These are phyloP conservation scores for Oxyria digyna DNA, from an alignment of 148 eudicot genomes.

Conservation along the genomic window DNA sequence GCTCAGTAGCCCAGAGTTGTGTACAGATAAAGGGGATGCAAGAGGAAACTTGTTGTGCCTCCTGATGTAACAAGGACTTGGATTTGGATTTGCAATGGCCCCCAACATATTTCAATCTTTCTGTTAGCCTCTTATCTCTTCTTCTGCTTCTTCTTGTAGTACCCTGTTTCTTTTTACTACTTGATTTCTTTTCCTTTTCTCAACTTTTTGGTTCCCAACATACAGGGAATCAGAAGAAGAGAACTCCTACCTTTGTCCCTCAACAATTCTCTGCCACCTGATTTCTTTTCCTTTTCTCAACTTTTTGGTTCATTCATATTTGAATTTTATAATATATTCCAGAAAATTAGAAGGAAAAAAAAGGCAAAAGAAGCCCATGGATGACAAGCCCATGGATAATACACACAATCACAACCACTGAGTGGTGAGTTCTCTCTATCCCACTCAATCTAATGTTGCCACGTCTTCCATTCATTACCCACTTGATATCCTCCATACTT, in stretches of 20 bases:
- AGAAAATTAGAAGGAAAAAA: neutral
- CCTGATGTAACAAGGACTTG: neutral
- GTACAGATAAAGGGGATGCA: neutral
- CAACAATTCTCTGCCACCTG: constrained; percentile 4
- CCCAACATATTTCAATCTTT: neutral
- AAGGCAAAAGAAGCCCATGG: neutral
- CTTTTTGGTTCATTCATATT: too few species aligned
- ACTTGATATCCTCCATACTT: neutral
- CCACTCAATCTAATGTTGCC: neutral
- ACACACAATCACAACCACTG: neutral
- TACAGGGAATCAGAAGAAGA: neutral
- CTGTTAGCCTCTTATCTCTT: neutral
- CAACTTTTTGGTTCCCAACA: too few species aligned
- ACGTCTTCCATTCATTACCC: neutral
- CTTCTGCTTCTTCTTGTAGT: neutral
- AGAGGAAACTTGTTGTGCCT: constrained; percentile 3
- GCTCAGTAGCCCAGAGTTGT: neutral
- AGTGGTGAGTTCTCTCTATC: neutral
- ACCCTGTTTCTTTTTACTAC: neutral
- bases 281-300: neutral
- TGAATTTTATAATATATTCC: neutral
- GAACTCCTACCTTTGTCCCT: neutral
- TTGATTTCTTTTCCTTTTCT: neutral
- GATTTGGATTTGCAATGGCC: constrained; percentile 1
- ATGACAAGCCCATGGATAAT: neutral